Evolutionary conservation across 148 eudicot species (phyloP).

Genomic region (Pharnaceum exiguum): DNA sequence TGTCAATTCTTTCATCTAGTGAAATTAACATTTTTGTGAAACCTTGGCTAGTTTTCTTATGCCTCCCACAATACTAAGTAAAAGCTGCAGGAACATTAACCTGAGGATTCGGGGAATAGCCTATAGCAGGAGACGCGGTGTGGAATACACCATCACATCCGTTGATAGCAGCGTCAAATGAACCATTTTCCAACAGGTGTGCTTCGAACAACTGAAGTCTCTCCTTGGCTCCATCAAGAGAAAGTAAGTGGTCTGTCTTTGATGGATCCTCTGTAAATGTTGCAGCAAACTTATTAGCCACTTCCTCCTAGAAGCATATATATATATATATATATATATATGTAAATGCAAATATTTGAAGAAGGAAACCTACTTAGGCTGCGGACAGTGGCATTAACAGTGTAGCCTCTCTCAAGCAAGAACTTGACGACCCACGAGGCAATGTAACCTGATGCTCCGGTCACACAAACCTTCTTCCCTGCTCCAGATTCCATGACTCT

Average conservation of each 20-base stretch:
- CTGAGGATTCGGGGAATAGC: neutral
- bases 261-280: neutral
- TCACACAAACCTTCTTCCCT: slow-evolving; percentile 6
- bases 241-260: slow-evolving; percentile 4
- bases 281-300: too few species aligned
- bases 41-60: too few species aligned
- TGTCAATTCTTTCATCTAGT: too few species aligned
- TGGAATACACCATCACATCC: slow-evolving; percentile 11
- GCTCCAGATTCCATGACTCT: neutral
- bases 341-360: too few species aligned
- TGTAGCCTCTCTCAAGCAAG: slow-evolving; percentile 7
- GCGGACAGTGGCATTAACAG: slow-evolving; percentile 11
- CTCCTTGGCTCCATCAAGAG: slow-evolving; percentile 11
- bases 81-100: neutral
- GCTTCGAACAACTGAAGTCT: slow-evolving; percentile 8
- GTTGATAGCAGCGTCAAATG: slow-evolving; percentile 3
- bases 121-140: neutral
- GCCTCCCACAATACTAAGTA: too few species aligned
- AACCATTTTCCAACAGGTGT: neutral
- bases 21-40: too few species aligned
- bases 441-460: slow-evolving; percentile 8
- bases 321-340: too few species aligned
- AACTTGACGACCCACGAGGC: slow-evolving; percentile 9
- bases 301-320: too few species aligned
- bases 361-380: neutral